These are phyloP conservation scores for Fusarium pininemorale DNA, from an alignment of 2,329 filamentous ascomycete genomes.

Conservation along the genomic window DNA sequence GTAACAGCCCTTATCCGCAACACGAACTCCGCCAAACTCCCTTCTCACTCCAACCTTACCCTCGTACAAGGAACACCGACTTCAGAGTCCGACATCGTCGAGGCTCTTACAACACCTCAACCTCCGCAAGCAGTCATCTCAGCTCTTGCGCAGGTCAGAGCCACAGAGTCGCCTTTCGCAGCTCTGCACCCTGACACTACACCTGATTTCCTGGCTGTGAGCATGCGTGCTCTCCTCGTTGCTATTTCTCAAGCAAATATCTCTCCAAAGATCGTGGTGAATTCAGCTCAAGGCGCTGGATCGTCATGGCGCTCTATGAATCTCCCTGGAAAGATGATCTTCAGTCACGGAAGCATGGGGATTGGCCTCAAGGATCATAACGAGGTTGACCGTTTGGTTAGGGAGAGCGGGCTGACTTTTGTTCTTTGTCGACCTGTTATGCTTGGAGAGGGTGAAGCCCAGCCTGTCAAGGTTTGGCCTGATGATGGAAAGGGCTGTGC, in stretches of 20 bases:
- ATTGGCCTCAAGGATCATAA: conserved; percentile 22
- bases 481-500: conserved; percentile 28
- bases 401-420: conserved; percentile 2
- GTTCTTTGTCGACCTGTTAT: conserved; percentile 18
- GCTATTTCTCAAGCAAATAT: neutral
- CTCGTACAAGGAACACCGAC: conserved; percentile 13
- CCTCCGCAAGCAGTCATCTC: conserved; percentile 1
- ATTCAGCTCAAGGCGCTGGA: conserved; percentile 6
- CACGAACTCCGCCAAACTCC: neutral
- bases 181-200: conserved; percentile 12
- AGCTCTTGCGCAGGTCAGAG: conserved; percentile 7
- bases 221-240: neutral
- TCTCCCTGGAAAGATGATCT: conserved; percentile 6
- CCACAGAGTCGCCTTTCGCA: conserved; percentile 12
- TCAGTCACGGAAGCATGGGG: conserved; percentile 23
- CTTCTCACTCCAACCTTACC: conserved; percentile 4
- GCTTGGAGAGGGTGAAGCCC: conserved; percentile 9
- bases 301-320: conserved; percentile 27
- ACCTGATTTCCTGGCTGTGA: conserved; percentile 10
- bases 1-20: conserved; percentile 18
- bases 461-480: conserved; percentile 17
- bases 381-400: conserved; percentile 5
- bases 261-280: neutral
- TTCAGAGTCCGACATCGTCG: conserved; percentile 5
- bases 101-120: neutral